Percentiles rank a stretch among this genome's conserved stretches.
Evolutionary conservation across 2,329 filamentous ascomycete species (phyloP).

Genomic region (Calonectria fujianensis): DNA sequence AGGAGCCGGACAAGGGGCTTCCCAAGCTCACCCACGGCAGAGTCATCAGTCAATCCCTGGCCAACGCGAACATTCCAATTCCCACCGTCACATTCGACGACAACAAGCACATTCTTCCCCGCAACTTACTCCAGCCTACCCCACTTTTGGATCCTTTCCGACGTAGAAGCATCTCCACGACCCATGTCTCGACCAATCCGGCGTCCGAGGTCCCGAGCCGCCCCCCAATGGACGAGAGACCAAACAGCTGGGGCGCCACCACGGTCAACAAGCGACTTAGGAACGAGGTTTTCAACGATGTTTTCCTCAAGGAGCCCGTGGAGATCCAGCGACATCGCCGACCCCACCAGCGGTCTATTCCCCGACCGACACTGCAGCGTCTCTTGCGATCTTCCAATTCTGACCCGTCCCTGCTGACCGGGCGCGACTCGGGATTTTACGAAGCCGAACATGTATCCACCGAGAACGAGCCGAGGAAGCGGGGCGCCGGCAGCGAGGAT

Average conservation of each 20-base stretch:
- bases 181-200: conserved; percentile 48
- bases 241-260: conserved; percentile 90
- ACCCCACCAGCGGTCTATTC: conserved; percentile 80
- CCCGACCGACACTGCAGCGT: conserved; percentile 70
- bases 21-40: conserved; percentile 56
- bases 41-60: conserved; percentile 84
- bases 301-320: conserved; percentile 89
- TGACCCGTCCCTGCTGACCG: conserved; percentile 62
- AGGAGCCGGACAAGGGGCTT: conserved; percentile 44
- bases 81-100: conserved; percentile 96
- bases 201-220: conserved; percentile 46
- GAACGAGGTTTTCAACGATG: conserved; percentile 94
- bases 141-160: conserved; percentile 58
- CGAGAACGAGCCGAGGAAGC: conserved; percentile 32
- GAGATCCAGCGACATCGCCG: conserved; percentile 85
- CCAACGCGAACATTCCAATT: conserved; percentile 78
- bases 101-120: conserved; percentile 93
- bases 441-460: conserved; percentile 20
- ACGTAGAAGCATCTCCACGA: conserved; percentile 59
- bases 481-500: conserved; percentile 56
- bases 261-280: conserved; percentile 91
- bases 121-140: conserved; percentile 83
- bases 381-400: conserved; percentile 67
- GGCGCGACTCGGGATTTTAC: conserved; percentile 43
- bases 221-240: conserved; percentile 71